A percentile compares a stretch with the other conserved stretches of the same genome.
Evolutionary conservation across 331 rosid species (phyloP).

Genomic region (Malus hybrid): DNA sequence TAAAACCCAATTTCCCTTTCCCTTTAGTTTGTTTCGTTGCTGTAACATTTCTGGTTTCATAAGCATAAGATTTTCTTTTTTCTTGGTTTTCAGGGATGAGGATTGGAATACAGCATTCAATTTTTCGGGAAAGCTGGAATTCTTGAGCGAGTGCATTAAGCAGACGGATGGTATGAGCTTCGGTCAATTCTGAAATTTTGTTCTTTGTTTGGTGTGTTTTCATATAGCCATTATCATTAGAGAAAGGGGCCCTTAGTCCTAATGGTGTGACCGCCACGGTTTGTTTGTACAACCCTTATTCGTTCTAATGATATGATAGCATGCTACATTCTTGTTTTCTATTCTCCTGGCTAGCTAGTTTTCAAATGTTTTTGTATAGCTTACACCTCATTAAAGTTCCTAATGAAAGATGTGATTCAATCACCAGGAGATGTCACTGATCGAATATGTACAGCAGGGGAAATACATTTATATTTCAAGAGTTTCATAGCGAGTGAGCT

Average conservation of each 20-base stretch:
- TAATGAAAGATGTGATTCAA: slow-evolving; percentile 12
- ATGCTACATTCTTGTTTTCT: background rate
- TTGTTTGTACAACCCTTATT: background rate
- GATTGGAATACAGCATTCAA: slow-evolving; percentile 69
- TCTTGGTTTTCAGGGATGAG: slow-evolving; percentile 31
- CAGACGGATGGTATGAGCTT: slow-evolving; percentile 33
- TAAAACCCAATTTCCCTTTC: background rate
- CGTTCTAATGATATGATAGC: background rate
- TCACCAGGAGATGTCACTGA: slow-evolving; percentile 52
- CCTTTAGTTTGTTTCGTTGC: background rate
- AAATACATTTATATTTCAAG: slow-evolving; percentile 50
- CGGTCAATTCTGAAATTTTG: background rate
- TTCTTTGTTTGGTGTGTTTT: background rate
- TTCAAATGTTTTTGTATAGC: background rate
- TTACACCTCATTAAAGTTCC: background rate
- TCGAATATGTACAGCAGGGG: slow-evolving; percentile 56
- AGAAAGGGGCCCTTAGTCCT: background rate
- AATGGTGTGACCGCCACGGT: background rate
- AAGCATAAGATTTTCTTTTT: background rate
- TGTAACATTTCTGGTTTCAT: background rate
- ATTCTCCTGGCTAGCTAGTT: background rate
- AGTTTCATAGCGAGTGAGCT: slow-evolving; percentile 23
- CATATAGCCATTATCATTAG: background rate
- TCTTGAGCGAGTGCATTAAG: slow-evolving; percentile 50
- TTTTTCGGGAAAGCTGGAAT: slow-evolving; percentile 38